Percentiles rank a stretch among this genome's conserved stretches.
phyloP scores from a whole-genome alignment of 495 filamentous ascomycete species.

The Collariella sp. region DNA sequence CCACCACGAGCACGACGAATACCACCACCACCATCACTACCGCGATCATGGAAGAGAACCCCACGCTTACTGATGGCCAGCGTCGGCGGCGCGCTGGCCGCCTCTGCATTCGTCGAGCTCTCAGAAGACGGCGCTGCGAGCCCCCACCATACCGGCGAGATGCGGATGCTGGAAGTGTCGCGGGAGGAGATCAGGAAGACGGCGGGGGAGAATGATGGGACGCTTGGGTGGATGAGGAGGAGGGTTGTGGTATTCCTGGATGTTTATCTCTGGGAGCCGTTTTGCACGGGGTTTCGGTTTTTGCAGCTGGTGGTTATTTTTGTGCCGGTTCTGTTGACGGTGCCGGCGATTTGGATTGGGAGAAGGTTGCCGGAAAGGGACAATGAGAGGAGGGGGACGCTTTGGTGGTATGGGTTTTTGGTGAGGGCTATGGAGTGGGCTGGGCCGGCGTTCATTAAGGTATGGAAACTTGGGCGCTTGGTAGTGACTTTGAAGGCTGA shows the following conservation, averaged over 20 bases:
- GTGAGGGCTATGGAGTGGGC: constrained; percentile 86
- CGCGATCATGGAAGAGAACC: constrained; percentile 15
- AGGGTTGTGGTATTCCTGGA: constrained; percentile 56
- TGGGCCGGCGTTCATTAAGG: constrained; percentile 97
- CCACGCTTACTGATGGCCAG: constrained; percentile 20
- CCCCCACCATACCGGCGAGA: constrained; percentile 61
- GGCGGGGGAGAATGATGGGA: constrained; percentile 51
- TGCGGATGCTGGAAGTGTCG: constrained; percentile 77
- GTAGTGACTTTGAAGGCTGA: constrained; percentile 16
- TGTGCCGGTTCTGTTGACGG: constrained; percentile 71
- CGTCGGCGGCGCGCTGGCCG: constrained; percentile 42
- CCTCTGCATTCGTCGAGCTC: constrained; percentile 60
- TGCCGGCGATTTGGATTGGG: constrained; percentile 78
- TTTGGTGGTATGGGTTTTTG: constrained; percentile 94
- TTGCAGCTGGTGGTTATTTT: constrained; percentile 82
- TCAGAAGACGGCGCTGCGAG: constrained; percentile 55
- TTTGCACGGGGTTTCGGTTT: constrained; percentile 81
- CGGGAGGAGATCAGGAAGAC: constrained; percentile 62
- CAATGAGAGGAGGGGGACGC: constrained; percentile 64
- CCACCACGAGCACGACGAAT: no score
- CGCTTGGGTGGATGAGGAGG: constrained; percentile 45
- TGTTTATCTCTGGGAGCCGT: constrained; percentile 70
- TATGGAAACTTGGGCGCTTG: constrained; percentile 31
- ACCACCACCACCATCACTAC: neutral
- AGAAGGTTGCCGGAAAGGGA: constrained; percentile 47